Percentiles rank a stretch among this genome's conserved stretches.
Evolutionary conservation across 2,329 filamentous ascomycete genomes (phyloP).

Genomic region (Laburnicola sp.): DNA sequence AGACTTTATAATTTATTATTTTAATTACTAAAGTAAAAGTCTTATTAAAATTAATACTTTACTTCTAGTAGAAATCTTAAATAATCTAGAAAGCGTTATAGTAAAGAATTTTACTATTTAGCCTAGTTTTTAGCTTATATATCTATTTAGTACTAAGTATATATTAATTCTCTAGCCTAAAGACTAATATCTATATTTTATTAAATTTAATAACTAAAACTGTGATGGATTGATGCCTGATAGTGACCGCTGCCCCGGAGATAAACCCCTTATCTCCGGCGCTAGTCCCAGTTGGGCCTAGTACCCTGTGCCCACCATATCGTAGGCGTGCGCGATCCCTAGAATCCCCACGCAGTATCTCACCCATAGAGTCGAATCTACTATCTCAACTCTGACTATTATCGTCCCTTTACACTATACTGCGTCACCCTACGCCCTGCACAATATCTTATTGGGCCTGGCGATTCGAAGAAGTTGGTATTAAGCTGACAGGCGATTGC

Average conservation of each 20-base stretch:
- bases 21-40: conserved; percentile 31
- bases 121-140: conserved; percentile 26
- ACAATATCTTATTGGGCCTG: too few species aligned
- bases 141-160: conserved; percentile 23
- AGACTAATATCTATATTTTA: conserved; percentile 16
- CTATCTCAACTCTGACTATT: too few species aligned
- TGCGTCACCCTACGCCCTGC: too few species aligned
- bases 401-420: too few species aligned
- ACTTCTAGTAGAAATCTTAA: conserved; percentile 27
- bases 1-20: conserved; percentile 27
- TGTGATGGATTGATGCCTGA: conserved; percentile 4
- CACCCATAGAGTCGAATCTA: too few species aligned
- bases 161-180: conserved; percentile 4
- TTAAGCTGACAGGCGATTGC: too few species aligned
- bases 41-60: conserved; percentile 32
- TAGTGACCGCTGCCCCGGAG: background rate
- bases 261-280: too few species aligned
- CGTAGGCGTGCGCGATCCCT: too few species aligned
- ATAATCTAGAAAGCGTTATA: conserved; percentile 35
- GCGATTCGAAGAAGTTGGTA: too few species aligned
- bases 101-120: conserved; percentile 18
- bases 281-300: too few species aligned
- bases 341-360: too few species aligned
- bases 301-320: too few species aligned
- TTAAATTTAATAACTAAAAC: conserved; percentile 16